Conservation (phyloP, 768 basidiomycete species). For the Fomitopsis pulvina region DNA sequence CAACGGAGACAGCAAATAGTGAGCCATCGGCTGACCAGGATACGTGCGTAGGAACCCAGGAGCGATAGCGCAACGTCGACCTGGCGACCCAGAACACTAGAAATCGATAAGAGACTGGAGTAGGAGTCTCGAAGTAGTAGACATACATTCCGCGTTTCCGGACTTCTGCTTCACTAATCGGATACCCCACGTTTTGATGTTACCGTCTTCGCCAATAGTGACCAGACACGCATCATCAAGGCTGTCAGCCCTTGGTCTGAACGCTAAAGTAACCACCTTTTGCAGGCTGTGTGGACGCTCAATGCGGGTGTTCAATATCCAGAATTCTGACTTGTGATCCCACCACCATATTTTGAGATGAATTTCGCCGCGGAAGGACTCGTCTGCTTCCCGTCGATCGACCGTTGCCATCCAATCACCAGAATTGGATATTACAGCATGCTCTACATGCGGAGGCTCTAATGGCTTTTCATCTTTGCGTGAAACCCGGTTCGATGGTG, state of each 20-base stretch:
- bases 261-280: slow-evolving; percentile 58
- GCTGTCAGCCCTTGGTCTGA: slow-evolving; percentile 44
- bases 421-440: slow-evolving; percentile 54
- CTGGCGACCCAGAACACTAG: slow-evolving; percentile 77
- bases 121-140: neutral
- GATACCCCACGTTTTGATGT: slow-evolving; percentile 78
- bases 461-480: slow-evolving; percentile 70
- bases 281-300: slow-evolving; percentile 77
- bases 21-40: slow-evolving; percentile 87
- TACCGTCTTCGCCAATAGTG: slow-evolving; percentile 69
- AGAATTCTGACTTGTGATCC: slow-evolving; percentile 54
- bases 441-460: slow-evolving; percentile 71
- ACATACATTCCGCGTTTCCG: slow-evolving; percentile 46
- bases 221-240: slow-evolving; percentile 42
- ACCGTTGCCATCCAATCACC: slow-evolving; percentile 91
- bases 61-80: slow-evolving; percentile 63
- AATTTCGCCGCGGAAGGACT: slow-evolving; percentile 56
- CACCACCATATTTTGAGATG: slow-evolving; percentile 92
- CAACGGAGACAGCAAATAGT: slow-evolving; percentile 69
- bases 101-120: neutral
- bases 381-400: slow-evolving; percentile 67
- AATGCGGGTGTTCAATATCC: slow-evolving; percentile 82
- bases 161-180: slow-evolving; percentile 39
- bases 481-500: slow-evolving; percentile 89
- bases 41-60: slow-evolving; percentile 55